Conservation (phyloP, 768 basidiomycete species). For the Chalciporus chontae region DNA sequence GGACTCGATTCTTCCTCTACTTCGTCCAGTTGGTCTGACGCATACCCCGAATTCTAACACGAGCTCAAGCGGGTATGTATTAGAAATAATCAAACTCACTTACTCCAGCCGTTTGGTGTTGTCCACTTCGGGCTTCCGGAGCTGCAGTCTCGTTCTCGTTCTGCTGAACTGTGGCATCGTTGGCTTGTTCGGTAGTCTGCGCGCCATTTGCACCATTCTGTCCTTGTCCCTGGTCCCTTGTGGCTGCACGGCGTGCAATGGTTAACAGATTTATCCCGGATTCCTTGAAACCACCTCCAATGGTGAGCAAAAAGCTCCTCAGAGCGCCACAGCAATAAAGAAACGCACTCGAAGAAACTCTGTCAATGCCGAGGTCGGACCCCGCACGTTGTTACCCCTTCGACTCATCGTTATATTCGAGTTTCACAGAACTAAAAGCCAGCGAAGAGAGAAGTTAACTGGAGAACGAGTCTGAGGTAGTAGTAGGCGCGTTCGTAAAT, state of each 20-base stretch:
- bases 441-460: not conserved
- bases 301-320: slow-evolving; percentile 25
- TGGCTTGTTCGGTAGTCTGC: slow-evolving; percentile 10
- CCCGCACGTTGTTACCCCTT: slow-evolving; percentile 59
- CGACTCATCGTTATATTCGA: slow-evolving; percentile 23
- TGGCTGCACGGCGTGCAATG: slow-evolving; percentile 37
- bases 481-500: slow-evolving; percentile 13
- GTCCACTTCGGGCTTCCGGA: slow-evolving; percentile 9
- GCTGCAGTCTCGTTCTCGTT: slow-evolving; percentile 7
- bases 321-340: not conserved
- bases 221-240: slow-evolving; percentile 30
- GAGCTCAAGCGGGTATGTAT: not conserved
- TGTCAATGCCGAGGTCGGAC: slow-evolving; percentile 80
- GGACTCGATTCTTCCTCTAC: slow-evolving; percentile 41
- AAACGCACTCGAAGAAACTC: slow-evolving; percentile 69
- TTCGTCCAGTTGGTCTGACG: slow-evolving; percentile 76
- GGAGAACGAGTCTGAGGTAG: too few species aligned
- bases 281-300: slow-evolving; percentile 33
- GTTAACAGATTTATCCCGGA: slow-evolving; percentile 47
- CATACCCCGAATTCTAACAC: slow-evolving; percentile 42
- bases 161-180: slow-evolving; percentile 10
- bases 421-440: not conserved
- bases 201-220: slow-evolving; percentile 34
- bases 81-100: not conserved
- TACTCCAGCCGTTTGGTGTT: slow-evolving; percentile 12